Evolutionary conservation across 108 stramenopile genomes (phyloP), one percentile per base, ranked within the genome.

Genomic region (Nitzschia palea): DNA sequence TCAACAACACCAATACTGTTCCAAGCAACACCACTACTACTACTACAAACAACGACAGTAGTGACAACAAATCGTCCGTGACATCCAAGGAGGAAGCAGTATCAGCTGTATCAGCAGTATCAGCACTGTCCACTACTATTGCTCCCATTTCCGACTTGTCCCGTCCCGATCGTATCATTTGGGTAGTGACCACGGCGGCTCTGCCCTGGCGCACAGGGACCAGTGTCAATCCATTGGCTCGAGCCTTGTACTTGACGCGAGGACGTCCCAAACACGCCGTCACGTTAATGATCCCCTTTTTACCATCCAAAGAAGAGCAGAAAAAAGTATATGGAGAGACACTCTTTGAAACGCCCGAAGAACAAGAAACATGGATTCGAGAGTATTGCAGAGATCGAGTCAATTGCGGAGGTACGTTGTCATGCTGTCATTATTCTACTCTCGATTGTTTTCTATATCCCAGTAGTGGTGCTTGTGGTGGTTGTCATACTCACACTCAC

Each of bases 161-260:
- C 32, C 55, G 57, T 48, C 31, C 37, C 20, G 45, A 56, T 37
- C 65, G 73, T 18, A 74, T 54, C 15, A 90, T 93, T 52, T 83
- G 73, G 68, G 83, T 96, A 1, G 89, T 93, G 2, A 96, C 95
- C 9, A 93, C 91, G 3, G 92, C 90, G 3, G 60, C 88, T 5
- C 50, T 96, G 22, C 92, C 95, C 3, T 96, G 91, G 94, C 85
- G 91, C 85, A 93, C 91, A 26, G 95, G 92, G 17, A 93, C 92
- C 12, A 87, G 88, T 47, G 90, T 96, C 59, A 93, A 93, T 67
- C 92, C 95, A 3, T 68, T 93, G 0, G 74, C 74, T n/a, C 33
- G 58, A 0, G 88, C 77, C 0, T 47, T 78, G 52, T 67, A 71
- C 71, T 36, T 71, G 86, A 45, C 68, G 51, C 25, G 77, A 71